Percentiles rank a stretch among this genome's conserved stretches.
Evolutionary conservation across 208 protist genomes (phyloP).

Genomic region (Trypanosoma avium): DNA sequence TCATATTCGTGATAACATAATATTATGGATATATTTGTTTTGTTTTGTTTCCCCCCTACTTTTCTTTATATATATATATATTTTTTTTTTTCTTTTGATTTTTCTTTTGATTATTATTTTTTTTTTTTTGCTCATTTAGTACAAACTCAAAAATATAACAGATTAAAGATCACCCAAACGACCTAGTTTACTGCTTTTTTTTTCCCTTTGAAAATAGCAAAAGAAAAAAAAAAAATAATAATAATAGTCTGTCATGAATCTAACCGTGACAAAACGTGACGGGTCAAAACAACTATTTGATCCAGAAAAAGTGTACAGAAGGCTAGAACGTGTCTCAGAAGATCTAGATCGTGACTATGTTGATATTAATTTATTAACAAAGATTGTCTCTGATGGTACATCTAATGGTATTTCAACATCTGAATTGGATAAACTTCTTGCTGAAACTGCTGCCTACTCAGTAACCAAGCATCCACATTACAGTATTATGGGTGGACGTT

Average conservation of each 20-base stretch:
- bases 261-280: slow-evolving; percentile 66
- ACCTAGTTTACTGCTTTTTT: too few species aligned
- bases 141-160: too few species aligned
- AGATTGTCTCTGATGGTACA: slow-evolving; percentile 90
- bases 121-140: too few species aligned
- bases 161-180: too few species aligned
- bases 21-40: too few species aligned
- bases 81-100: too few species aligned
- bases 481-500: slow-evolving; percentile 96
- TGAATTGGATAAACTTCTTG: slow-evolving; percentile 95
- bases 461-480: slow-evolving; percentile 98
- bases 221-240: neutral
- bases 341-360: slow-evolving; percentile 61
- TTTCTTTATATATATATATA: too few species aligned
- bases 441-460: slow-evolving; percentile 97
- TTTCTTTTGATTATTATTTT: too few species aligned
- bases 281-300: slow-evolving; percentile 59
- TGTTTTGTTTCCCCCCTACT: too few species aligned
- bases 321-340: slow-evolving; percentile 43
- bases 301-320: slow-evolving; percentile 47
- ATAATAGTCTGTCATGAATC: too few species aligned
- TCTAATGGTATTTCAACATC: slow-evolving; percentile 86
- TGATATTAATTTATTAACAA: slow-evolving; percentile 69
- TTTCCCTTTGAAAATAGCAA: neutral
- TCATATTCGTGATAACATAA: too few species aligned